Evolutionary conservation across 768 basidiomycete species (phyloP).

Genomic region (Termitomyces sp.): DNA sequence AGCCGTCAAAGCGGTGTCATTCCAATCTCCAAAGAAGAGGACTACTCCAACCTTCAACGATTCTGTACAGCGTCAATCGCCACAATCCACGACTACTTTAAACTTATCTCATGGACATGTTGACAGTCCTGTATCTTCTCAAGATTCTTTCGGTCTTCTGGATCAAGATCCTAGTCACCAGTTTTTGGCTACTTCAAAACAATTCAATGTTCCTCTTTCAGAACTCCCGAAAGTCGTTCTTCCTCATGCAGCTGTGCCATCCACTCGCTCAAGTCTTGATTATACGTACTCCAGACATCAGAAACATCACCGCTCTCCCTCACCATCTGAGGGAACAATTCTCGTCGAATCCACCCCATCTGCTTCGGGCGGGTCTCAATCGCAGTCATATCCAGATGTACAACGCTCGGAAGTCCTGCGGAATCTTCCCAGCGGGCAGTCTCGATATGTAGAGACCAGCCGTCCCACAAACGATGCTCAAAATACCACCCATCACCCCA

Average conservation of each 20-base stretch:
- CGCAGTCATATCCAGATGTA: constrained; percentile 21
- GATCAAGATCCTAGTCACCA: constrained; percentile 41
- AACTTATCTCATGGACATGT: neutral
- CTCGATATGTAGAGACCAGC: neutral
- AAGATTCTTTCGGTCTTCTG: constrained; percentile 59
- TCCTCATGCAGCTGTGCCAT: neutral
- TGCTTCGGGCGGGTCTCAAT: constrained; percentile 34
- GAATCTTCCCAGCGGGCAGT: constrained; percentile 12
- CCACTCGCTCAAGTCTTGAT: neutral
- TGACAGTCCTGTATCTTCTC: constrained; percentile 30
- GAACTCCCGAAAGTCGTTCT: constrained; percentile 32
- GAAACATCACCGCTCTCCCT: constrained; percentile 7
- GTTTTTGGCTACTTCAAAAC: constrained; percentile 40
- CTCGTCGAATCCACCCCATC: constrained; percentile 56
- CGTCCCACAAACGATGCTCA: constrained; percentile 6
- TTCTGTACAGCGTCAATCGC: neutral
- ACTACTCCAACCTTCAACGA: neutral
- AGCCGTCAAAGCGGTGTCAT: constrained; percentile 26
- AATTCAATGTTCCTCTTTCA: constrained; percentile 54
- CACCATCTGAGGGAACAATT: constrained; percentile 16
- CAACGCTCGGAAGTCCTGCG: constrained; percentile 19
- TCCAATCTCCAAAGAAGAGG: constrained; percentile 24
- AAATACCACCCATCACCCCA: constrained; percentile 18
- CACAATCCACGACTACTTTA: neutral
- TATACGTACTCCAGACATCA: constrained; percentile 4